Evolutionary conservation across 495 filamentous ascomycete species (phyloP), one percentile per base, ranked within the genome.

Genomic region (Cercophora sp.): DNA sequence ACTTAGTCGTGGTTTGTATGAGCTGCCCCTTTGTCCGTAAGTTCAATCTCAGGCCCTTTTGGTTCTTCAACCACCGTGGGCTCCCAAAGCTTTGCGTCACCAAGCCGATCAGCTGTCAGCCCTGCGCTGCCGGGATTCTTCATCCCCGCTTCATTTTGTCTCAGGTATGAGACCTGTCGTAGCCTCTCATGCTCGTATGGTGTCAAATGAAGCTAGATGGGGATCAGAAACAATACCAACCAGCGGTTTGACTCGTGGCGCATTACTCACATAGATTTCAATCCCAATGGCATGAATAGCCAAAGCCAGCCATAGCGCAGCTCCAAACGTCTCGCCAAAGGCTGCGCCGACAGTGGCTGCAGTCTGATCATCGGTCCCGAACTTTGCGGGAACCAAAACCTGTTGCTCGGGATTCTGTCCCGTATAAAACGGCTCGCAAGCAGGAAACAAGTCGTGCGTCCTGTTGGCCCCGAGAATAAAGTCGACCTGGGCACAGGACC

Each of bases 71-170:
- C 41, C 9, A n/a, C 22, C 41, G 25, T 15, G 25, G 61, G 64
- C 32, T 39, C 43, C 65, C 68, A 68, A n/a, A 18, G 16, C 0
- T 57, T 48, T 0, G 66, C 67, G 55, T 83, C 77, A 3, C 78
- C 77, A 22, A 70, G 59, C 8, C 64, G 64, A 50, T 80, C 71
- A 4, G 54, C 57, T 11, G 71, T 77, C 35, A 77, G 60, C 1
- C 80, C 80, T 4, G 67, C 64, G 36, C 62, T 68, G 2, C 77
- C 79, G 0, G 79, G 71, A 39, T 74, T 61, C 15, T 62, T 61
- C 56, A 74, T 69, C 0, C 79, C 79, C 0, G 67, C 66, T 56
- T 76, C 75, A 19, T 80, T 34, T 57, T 82, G 79, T 36, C 70
- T 60, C 46, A 78, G 66, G 49, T 81, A 82, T 8, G 67, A 74